These are phyloP conservation scores for Penicillium fimorum DNA, from an alignment of 495 filamentous ascomycete genomes.

Conservation along the genomic window DNA sequence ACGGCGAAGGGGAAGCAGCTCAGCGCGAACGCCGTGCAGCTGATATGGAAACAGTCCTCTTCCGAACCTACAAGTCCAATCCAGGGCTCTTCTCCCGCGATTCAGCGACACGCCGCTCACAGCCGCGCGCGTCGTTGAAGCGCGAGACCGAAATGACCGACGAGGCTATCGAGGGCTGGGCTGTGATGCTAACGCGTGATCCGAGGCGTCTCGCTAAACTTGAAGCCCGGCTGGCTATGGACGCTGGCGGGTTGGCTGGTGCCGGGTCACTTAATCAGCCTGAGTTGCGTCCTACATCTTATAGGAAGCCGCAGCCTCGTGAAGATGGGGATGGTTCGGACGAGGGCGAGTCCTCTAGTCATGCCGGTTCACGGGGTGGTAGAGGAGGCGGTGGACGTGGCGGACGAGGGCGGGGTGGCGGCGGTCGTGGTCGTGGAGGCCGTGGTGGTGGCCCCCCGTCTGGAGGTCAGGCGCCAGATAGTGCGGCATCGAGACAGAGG, in stretches of 20 bases:
- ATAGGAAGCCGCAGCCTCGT: slow-evolving; percentile 30
- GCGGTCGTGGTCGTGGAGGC: slow-evolving; percentile 54
- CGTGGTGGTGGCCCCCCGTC: slow-evolving; percentile 43
- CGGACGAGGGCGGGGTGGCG: slow-evolving; percentile 44
- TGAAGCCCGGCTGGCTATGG: slow-evolving; percentile 63
- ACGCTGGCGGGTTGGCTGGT: slow-evolving; percentile 41
- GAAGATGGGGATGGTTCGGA: slow-evolving; percentile 35
- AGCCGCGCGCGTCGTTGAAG: slow-evolving; percentile 61
- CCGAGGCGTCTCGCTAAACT: slow-evolving; percentile 61
- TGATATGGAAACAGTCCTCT: slow-evolving; percentile 54
- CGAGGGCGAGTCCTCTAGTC: slow-evolving; percentile 31
- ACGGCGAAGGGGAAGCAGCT: slow-evolving; percentile 40
- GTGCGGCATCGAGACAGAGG: slow-evolving; percentile 60
- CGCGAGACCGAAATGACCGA: slow-evolving; percentile 85
- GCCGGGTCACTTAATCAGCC: slow-evolving; percentile 47
- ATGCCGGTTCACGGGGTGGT: slow-evolving; percentile 52
- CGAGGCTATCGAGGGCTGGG: slow-evolving; percentile 94
- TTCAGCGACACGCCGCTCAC: slow-evolving; percentile 61
- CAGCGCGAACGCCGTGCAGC: slow-evolving; percentile 23
- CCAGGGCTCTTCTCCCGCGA: slow-evolving; percentile 68
- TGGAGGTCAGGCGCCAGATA: slow-evolving; percentile 44
- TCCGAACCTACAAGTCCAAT: slow-evolving; percentile 60
- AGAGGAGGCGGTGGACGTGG: slow-evolving; percentile 49
- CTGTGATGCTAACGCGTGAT: slow-evolving; percentile 74
- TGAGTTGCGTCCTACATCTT: slow-evolving; percentile 62